Conservation (phyloP, 1,284 basidiomycete genomes). For the Leccinum angustisporum region DNA sequence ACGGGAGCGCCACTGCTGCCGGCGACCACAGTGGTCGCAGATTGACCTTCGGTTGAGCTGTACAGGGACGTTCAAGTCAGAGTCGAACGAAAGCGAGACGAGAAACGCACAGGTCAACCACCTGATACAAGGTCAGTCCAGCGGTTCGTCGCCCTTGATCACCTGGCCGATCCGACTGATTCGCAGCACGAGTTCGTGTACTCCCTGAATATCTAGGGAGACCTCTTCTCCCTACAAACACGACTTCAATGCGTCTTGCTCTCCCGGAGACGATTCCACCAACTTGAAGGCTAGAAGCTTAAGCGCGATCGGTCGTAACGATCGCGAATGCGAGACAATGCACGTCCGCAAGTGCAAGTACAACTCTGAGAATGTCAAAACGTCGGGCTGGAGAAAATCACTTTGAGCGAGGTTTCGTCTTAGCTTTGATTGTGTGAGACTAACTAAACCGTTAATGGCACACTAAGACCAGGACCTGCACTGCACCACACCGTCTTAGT, state of each 20-base stretch:
- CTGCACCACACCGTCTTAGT: conserved; percentile 39
- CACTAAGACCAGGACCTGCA: conserved; percentile 61
- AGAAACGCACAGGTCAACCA: conserved; percentile 62
- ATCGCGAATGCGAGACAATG: conserved; percentile 59
- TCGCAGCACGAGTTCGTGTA: conserved; percentile 77
- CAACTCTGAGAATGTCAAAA: conserved; percentile 42
- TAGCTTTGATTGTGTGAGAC: conserved; percentile 52
- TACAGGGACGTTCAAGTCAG: background rate
- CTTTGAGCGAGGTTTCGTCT: conserved; percentile 8
- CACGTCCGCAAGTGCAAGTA: conserved; percentile 47
- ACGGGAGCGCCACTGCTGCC: conserved; percentile 67
- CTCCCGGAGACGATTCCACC: conserved; percentile 40
- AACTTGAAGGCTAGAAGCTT: conserved; percentile 51
- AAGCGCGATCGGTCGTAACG: conserved; percentile 54
- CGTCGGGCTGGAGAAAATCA: conserved; percentile 15
- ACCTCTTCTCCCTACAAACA: conserved; percentile 76
- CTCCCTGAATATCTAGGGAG: conserved; percentile 72
- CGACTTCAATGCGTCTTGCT: conserved; percentile 59
- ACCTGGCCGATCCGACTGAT: conserved; percentile 62
- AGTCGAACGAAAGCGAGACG: background rate
- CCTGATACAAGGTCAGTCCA: conserved; percentile 53
- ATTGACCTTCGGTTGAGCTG: conserved; percentile 89
- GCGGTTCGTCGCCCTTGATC: conserved; percentile 50
- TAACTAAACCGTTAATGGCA: conserved; percentile 54
- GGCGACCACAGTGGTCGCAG: conserved; percentile 87